Conservation (phyloP, 495 filamentous ascomycete species). For the Podospora didyma region DNA sequence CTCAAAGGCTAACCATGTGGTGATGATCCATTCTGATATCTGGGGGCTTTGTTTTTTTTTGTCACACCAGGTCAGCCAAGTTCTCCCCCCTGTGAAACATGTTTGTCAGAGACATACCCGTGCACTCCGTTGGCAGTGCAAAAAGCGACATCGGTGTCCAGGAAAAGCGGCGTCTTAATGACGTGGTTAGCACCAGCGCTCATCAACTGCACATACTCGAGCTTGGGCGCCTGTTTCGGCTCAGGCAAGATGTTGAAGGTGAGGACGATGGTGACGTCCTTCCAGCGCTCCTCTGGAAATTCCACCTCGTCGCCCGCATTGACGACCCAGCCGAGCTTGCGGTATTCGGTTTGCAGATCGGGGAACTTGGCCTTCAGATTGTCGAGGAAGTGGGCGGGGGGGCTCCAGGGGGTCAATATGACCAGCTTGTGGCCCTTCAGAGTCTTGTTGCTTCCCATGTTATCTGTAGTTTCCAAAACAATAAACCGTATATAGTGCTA, state of each 20-base stretch:
- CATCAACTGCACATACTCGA: conserved; percentile 70
- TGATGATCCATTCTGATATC: conserved; percentile 75
- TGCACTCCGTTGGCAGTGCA: conserved; percentile 75
- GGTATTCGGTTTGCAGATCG: conserved; percentile 41
- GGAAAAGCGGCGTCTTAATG: conserved; percentile 58
- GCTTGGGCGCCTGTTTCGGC: conserved; percentile 45
- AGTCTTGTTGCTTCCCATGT: conserved; percentile 29
- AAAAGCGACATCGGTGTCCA: conserved; percentile 57
- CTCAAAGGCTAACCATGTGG: conserved; percentile 46
- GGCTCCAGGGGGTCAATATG: conserved; percentile 41
- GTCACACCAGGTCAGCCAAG: not conserved
- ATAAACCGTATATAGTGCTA: not conserved
- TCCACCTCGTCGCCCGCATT: not conserved
- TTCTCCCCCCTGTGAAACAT: no score
- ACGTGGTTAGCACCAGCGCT: conserved; percentile 73
- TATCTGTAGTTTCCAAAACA: not conserved
- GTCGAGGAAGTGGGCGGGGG: conserved; percentile 37
- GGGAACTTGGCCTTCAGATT: conserved; percentile 47
- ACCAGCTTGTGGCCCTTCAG: conserved; percentile 43
- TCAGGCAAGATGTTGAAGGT: conserved; percentile 52
- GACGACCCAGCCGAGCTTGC: conserved; percentile 11
- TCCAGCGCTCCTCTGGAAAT: conserved; percentile 43
- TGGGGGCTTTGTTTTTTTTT: conserved; percentile 47
- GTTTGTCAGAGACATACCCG: conserved; percentile 37
- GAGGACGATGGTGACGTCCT: conserved; percentile 60